phyloP scores from a whole-genome alignment of 192 early-diverging fungal species.

The Geosiphon pyriformis region DNA sequence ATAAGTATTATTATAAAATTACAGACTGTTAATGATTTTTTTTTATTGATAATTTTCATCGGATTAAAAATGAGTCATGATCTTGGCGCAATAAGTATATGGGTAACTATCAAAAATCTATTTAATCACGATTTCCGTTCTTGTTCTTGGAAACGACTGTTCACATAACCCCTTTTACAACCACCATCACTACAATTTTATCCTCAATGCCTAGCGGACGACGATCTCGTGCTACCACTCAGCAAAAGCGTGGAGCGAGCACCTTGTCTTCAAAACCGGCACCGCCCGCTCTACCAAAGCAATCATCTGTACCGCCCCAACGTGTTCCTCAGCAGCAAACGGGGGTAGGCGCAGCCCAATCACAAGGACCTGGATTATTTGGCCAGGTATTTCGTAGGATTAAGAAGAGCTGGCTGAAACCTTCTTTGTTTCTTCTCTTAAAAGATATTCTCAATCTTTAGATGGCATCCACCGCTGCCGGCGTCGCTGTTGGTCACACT shows the following conservation, averaged over 20 bases:
- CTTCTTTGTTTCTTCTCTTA: background rate
- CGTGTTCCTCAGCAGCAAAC: background rate
- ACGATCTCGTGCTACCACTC: background rate
- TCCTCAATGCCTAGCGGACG: too few relatives aligned
- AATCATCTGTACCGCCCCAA: background rate
- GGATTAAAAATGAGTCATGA: too few relatives aligned
- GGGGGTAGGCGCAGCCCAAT: background rate
- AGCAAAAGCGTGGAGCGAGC: background rate
- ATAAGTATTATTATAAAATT: too few relatives aligned
- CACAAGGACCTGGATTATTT: constrained; percentile 12
- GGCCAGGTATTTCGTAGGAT: constrained; percentile 4
- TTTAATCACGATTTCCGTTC: too few relatives aligned
- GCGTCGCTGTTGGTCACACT: constrained; percentile 87
- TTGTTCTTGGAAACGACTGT: too few relatives aligned
- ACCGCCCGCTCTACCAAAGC: background rate
- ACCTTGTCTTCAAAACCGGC: background rate
- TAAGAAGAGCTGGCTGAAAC: too few relatives aligned
- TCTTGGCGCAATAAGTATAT: too few relatives aligned
- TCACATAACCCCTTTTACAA: too few relatives aligned
- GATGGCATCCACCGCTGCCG: constrained; percentile 92
- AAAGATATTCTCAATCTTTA: constrained; percentile 23
- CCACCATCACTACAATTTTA: too few relatives aligned
- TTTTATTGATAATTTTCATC: too few relatives aligned
- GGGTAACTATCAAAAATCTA: too few relatives aligned
- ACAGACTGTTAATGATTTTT: too few relatives aligned